These are phyloP conservation scores for Phialemoniopsis sp. DNA, from an alignment of 2,329 filamentous ascomycete species.

Conservation along the genomic window DNA sequence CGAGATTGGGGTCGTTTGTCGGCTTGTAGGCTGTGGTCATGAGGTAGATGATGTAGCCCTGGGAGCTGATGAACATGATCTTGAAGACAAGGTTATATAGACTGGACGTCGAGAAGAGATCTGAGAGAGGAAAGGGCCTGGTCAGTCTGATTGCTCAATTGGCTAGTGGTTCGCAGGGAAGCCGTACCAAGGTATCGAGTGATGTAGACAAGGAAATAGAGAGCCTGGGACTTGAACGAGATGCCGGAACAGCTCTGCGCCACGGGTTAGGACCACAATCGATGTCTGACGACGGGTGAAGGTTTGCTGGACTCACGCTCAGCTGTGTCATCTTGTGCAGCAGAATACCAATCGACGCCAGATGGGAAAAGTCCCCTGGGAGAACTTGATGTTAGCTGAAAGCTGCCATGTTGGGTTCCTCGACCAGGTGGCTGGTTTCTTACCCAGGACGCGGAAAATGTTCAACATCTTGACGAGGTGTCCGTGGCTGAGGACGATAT, in stretches of 20 bases:
- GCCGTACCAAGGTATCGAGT: constrained; percentile 80
- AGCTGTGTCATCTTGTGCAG: constrained; percentile 95
- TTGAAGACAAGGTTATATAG: constrained; percentile 96
- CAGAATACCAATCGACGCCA: constrained; percentile 89
- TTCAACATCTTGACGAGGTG: constrained; percentile 41
- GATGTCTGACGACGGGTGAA: constrained; percentile 1
- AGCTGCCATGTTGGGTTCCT: constrained; percentile 5
- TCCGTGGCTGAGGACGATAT: no score
- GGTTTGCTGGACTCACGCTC: constrained; percentile 56
- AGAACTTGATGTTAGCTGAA: constrained; percentile 6
- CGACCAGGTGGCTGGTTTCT: constrained; percentile 10
- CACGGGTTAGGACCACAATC: constrained; percentile 10
- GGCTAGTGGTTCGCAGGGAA: not conserved
- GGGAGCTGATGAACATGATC: constrained; percentile 85
- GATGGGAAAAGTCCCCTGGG: constrained; percentile 89
- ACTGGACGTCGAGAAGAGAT: constrained; percentile 81
- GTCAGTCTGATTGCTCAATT: constrained; percentile 6
- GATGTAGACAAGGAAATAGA: constrained; percentile 91
- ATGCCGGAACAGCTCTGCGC: constrained; percentile 92
- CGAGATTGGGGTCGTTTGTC: constrained; percentile 92
- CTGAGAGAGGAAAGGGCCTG: constrained; percentile 33
- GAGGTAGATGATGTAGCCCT: constrained; percentile 92
- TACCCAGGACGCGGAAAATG: constrained; percentile 55
- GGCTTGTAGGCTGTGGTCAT: constrained; percentile 98
- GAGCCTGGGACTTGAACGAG: constrained; percentile 96